phyloP scores from a whole-genome alignment of 345 rosid species.

The Gossypium turneri region DNA sequence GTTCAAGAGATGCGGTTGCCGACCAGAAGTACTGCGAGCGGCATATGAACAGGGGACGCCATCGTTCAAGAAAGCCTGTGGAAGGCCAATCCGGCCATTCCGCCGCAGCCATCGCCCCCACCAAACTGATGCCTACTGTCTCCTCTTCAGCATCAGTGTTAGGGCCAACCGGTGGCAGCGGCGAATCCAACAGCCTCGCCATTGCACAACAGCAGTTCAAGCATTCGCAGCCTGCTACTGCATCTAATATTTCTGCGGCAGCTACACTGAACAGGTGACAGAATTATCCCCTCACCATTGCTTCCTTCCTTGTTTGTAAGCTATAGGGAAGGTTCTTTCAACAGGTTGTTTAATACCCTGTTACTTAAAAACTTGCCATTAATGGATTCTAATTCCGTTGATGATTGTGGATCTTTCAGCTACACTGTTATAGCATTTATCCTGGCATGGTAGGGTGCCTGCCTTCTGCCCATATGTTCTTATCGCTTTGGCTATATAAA shows the following conservation, averaged over 20 bases:
- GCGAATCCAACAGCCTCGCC: slow-evolving; percentile 35
- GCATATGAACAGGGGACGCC: slow-evolving; percentile 97
- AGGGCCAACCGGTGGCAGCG: slow-evolving; percentile 35
- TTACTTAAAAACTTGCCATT: background rate
- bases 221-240: slow-evolving; percentile 37
- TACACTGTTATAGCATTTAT: background rate
- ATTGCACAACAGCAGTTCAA: slow-evolving; percentile 47
- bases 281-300: background rate
- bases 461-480: background rate
- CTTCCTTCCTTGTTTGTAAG: background rate
- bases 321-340: background rate
- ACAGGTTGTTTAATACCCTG: background rate
- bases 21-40: slow-evolving; percentile 96
- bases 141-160: slow-evolving; percentile 27
- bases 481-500: background rate
- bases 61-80: slow-evolving; percentile 99
- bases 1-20: slow-evolving; percentile 89
- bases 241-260: slow-evolving; percentile 23
- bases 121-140: slow-evolving; percentile 28
- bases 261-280: slow-evolving; percentile 32
- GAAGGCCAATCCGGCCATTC: slow-evolving; percentile 92
- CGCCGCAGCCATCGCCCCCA: slow-evolving; percentile 35
- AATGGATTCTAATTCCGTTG: background rate
- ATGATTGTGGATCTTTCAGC: slow-evolving; percentile 24
- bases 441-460: background rate